Evolutionary conservation across 176 grass and related monocot genomes (phyloP).

Genomic region (Oropetium thomaeum): DNA sequence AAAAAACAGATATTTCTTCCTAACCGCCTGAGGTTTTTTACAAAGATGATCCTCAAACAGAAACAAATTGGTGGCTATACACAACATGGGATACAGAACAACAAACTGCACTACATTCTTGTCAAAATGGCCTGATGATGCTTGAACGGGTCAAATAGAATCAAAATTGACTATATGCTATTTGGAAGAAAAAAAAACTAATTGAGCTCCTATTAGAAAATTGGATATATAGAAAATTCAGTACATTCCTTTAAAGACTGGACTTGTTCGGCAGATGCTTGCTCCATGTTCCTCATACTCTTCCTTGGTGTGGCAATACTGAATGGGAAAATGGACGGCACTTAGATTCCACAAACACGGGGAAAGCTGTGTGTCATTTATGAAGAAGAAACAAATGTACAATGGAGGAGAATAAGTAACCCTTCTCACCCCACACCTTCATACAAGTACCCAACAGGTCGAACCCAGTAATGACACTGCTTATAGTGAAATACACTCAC

Average conservation of each 20-base stretch:
- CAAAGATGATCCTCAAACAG: slow-evolving; percentile 36
- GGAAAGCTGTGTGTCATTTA: no score
- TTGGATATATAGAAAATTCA: slow-evolving; percentile 31
- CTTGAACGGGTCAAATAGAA: slow-evolving; percentile 33
- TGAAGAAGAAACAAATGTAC: no score
- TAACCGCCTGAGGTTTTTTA: slow-evolving; percentile 19
- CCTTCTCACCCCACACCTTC: not conserved
- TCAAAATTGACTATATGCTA: slow-evolving; percentile 50
- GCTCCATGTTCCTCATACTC: slow-evolving; percentile 97
- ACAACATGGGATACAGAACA: slow-evolving; percentile 16
- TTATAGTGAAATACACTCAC: not conserved
- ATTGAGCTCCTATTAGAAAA: slow-evolving; percentile 28
- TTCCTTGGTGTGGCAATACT: slow-evolving; percentile 94
- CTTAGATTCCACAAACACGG: not conserved
- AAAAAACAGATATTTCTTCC: not conserved
- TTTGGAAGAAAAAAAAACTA: slow-evolving; percentile 36
- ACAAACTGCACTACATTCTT: slow-evolving; percentile 40
- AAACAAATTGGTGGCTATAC: slow-evolving; percentile 31
- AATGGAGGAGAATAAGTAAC: no score
- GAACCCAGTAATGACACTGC: not conserved
- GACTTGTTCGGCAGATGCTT: slow-evolving; percentile 91
- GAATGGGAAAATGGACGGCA: slow-evolving; percentile 28
- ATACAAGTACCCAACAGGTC: not conserved
- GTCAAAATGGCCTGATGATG: slow-evolving; percentile 23
- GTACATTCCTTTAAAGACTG: slow-evolving; percentile 99